A percentile compares a stretch with the other conserved stretches of the same genome.
Evolutionary conservation across 208 protist genomes (phyloP).

Genomic region (Naegleria lovaniensis): DNA sequence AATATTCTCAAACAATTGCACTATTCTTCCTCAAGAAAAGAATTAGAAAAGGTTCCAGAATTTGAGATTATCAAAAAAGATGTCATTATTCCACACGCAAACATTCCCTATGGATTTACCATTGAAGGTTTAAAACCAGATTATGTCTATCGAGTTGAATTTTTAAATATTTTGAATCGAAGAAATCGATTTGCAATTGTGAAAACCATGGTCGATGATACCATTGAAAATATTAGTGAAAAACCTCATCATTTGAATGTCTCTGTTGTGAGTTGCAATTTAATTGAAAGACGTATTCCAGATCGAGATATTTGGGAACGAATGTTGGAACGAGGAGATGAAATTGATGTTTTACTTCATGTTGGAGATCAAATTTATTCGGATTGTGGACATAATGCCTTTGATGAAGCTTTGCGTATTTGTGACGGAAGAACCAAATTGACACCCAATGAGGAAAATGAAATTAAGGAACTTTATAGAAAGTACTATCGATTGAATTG

Average conservation of each 20-base stretch:
- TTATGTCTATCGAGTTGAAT: background rate
- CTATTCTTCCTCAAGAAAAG: background rate
- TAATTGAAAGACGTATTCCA: background rate
- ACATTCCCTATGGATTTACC: background rate
- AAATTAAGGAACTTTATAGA: background rate
- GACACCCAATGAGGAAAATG: background rate
- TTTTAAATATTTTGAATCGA: background rate
- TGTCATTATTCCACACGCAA: background rate
- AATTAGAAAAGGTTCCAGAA: background rate
- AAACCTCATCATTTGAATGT: background rate
- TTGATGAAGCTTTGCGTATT: background rate
- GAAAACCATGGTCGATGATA: background rate
- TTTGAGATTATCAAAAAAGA: background rate
- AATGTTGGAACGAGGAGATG: background rate
- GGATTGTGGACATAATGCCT: background rate
- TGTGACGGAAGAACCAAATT: background rate
- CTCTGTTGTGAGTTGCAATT: background rate
- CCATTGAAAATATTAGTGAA: background rate
- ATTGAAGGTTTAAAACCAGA: background rate
- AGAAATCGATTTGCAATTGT: background rate
- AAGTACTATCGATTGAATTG: background rate
- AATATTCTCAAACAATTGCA: background rate
- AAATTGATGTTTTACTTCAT: background rate
- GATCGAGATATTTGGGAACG: background rate
- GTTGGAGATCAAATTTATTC: background rate